phyloP scores from a whole-genome alignment of 345 rosid species.

The Bretschneidera sinensis region DNA sequence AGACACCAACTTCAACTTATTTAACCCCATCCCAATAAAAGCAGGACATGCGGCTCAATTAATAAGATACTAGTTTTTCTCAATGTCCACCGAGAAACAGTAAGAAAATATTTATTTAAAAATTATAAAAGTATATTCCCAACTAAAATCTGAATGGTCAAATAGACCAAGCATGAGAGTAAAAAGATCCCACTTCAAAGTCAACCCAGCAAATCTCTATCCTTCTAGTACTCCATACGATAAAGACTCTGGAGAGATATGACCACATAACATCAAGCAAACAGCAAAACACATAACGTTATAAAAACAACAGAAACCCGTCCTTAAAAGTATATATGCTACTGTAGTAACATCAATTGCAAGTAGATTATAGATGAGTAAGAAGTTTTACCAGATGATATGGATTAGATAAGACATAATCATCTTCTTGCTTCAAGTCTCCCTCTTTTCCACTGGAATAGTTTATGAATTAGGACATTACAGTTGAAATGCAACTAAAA shows the following conservation, averaged over 20 bases:
- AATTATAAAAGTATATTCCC: not conserved
- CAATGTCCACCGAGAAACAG: not conserved
- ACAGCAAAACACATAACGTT: not conserved
- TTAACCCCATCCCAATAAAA: not conserved
- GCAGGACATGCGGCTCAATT: not conserved
- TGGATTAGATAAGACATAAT: conserved; percentile 84
- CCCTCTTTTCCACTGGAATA: conserved; percentile 71
- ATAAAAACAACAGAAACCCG: not conserved
- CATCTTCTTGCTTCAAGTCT: conserved; percentile 73
- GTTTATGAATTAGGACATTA: conserved; percentile 13
- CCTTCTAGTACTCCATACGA: too few relatives aligned
- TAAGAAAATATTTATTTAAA: not conserved
- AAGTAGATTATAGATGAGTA: conserved; percentile 1
- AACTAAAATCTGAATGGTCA: not conserved
- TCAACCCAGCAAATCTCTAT: not conserved
- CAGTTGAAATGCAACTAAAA: conserved; percentile 10
- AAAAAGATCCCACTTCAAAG: too few relatives aligned
- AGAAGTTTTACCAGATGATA: conserved; percentile 77
- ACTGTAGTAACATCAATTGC: conserved; percentile 3
- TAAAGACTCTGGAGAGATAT: too few relatives aligned
- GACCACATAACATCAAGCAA: too few relatives aligned
- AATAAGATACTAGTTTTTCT: not conserved
- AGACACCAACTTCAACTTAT: not conserved
- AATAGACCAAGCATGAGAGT: too few relatives aligned
- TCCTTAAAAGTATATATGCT: conserved; percentile 1